Evolutionary conservation across 2,329 filamentous ascomycete species (phyloP), one percentile per base, ranked within the genome.

Genomic region (Penicillium olsonii): DNA sequence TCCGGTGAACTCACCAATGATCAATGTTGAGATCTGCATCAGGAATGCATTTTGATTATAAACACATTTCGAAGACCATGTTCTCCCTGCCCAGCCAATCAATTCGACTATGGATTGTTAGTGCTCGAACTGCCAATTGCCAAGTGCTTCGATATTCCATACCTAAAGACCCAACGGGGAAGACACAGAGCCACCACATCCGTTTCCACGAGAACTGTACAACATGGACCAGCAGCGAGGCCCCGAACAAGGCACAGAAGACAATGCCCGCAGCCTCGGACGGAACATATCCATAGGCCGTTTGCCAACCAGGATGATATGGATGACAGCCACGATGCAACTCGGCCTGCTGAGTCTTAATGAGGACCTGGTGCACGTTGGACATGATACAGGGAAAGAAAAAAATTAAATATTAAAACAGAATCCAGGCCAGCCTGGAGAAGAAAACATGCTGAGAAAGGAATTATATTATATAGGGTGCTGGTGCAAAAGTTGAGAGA

Each of bases 51-150:
- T 71, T 8, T 63, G 52, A 57, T 78, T 78, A 55, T 79, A 79
- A 0, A 75, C 74, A 42, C 77, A 80, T 29, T 72, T 57, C 17
- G 73, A 61, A 5, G 75, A 75, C 74, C 74, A 79, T 1, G 73
- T 69, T n/a, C 77, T 69, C 14, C 67, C 76, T 5, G 68, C 69
- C 76, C 76, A 79, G 20, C 76, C 76, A 37, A 78, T 61, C 5
- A 76, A 48, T 52, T 79, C 76, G 24, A 50, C 65, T 68, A 50
- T 15, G 43, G 3, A 39, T 12, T 26, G 14, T 37, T 17, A 37
- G 48, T 24, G n/a, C n/a, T n/a, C n/a, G n/a, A n/a, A n/a, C n/a
- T n/a, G n/a, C n/a, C n/a, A n/a, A n/a, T n/a, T n/a, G n/a, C n/a
- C n/a, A n/a, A n/a, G n/a, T n/a, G n/a, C n/a, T n/a, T n/a, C n/a